phyloP scores from a whole-genome alignment of 192 early-diverging fungal genomes.

The Linnemannia exigua region DNA sequence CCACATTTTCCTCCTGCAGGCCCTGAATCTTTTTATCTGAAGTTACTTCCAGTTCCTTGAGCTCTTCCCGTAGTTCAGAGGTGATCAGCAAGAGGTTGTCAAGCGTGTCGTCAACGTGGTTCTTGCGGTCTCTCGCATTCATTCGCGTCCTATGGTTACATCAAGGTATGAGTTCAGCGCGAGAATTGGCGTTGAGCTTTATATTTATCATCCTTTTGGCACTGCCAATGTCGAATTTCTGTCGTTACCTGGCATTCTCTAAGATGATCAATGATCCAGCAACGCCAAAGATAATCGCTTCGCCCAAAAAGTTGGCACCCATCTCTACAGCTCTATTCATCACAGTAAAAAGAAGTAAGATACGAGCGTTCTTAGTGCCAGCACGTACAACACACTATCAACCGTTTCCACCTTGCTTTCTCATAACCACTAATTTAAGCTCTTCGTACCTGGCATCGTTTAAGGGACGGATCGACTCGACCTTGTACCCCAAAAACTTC shows the following conservation, averaged over 20 bases:
- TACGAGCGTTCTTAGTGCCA: not conserved
- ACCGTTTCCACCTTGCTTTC: not conserved
- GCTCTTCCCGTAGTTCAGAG: conserved; percentile 51
- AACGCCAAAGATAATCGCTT: conserved; percentile 82
- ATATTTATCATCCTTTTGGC: not conserved
- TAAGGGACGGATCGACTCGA: conserved; percentile 81
- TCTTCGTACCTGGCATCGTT: conserved; percentile 74
- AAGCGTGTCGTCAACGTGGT: conserved; percentile 67
- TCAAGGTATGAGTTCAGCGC: not conserved
- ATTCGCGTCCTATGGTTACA: conserved; percentile 56
- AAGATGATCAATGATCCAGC: conserved; percentile 79
- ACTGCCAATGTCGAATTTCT: too few relatives aligned
- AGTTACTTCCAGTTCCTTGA: conserved; percentile 43
- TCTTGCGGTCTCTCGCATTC: conserved; percentile 62
- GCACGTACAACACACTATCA: not conserved
- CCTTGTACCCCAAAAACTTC: conserved; percentile 82
- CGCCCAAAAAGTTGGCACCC: conserved; percentile 86
- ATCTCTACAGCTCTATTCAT: conserved; percentile 78
- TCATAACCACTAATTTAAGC: not conserved
- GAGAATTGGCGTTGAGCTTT: not conserved
- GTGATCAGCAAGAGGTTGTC: conserved; percentile 66
- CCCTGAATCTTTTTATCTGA: conserved; percentile 55
- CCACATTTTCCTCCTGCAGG: conserved; percentile 57
- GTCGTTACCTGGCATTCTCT: conserved; percentile 75
- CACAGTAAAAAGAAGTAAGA: not conserved